These are phyloP conservation scores for Barnettozyma pratensis DNA, from an alignment of 805 yeast species.

Conservation along the genomic window DNA sequence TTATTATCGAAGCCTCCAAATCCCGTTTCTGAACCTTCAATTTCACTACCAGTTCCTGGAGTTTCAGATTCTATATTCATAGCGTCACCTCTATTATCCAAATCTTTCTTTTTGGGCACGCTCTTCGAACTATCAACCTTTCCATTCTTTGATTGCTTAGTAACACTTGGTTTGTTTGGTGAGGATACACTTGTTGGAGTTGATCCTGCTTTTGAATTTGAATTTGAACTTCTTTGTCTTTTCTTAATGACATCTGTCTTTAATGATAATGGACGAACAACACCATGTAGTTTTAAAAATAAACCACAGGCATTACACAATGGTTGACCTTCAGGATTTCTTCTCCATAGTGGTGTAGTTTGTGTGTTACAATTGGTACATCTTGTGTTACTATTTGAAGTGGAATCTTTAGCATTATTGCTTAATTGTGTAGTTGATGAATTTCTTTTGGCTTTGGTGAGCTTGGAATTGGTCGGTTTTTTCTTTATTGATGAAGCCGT, in stretches of 20 bases:
- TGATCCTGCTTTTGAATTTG: conserved; percentile 5
- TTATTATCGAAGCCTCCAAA: background rate
- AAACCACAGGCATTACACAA: conserved; percentile 96
- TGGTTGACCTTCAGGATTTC: conserved; percentile 89
- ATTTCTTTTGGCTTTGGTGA: conserved; percentile 19
- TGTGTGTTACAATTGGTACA: conserved; percentile 90
- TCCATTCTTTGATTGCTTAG: background rate
- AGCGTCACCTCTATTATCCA: background rate
- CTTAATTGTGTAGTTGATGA: conserved; percentile 17
- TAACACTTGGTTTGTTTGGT: conserved; percentile 10
- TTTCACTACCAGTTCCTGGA: conserved; percentile 4
- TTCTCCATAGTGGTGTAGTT: conserved; percentile 93
- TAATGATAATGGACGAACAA: conserved; percentile 83
- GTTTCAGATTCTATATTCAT: conserved; percentile 5
- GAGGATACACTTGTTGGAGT: conserved; percentile 15
- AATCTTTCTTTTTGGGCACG: background rate
- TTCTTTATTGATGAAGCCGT: conserved; percentile 21
- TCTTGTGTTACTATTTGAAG: conserved; percentile 21
- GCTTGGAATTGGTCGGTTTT: conserved; percentile 16
- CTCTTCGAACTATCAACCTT: background rate
- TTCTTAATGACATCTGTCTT: conserved; percentile 92
- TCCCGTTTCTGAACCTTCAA: conserved; percentile 3
- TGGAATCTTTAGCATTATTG: conserved; percentile 5
- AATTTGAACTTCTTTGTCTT: conserved; percentile 59
- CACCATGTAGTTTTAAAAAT: conserved; percentile 90